A percentile compares a stretch with the other conserved stretches of the same genome.
phyloP scores from a whole-genome alignment of 371 early-diverging fungal species.

The Syncephalastrum racemosum region DNA sequence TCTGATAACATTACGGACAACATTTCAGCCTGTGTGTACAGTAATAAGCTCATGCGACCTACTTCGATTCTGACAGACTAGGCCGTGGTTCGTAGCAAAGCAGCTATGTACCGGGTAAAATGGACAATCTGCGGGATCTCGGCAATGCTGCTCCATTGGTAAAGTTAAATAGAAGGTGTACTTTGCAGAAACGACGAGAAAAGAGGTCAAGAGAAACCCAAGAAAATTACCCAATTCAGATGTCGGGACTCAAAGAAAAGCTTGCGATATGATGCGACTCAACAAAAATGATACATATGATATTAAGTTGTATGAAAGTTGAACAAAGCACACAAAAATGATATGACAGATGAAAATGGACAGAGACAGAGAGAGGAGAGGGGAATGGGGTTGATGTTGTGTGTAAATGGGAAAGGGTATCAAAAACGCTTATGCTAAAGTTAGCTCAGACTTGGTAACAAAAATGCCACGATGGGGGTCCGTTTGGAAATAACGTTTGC shows the following conservation, averaged over 20 bases:
- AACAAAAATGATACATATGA: too few species aligned
- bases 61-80: slow-evolving; percentile 44
- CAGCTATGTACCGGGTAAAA: slow-evolving; percentile 45
- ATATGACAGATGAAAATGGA: too few species aligned
- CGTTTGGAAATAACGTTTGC: slow-evolving; percentile 29
- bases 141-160: slow-evolving; percentile 31
- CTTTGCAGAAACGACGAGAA: not conserved
- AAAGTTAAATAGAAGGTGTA: not conserved
- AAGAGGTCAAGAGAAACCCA: slow-evolving; percentile 1
- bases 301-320: too few species aligned
- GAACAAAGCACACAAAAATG: too few species aligned
- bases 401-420: not conserved
- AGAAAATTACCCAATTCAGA: not conserved
- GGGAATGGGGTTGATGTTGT: too few species aligned
- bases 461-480: slow-evolving; percentile 28
- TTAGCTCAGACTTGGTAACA: slow-evolving; percentile 13
- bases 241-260: too few species aligned
- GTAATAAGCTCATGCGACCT: slow-evolving; percentile 12
- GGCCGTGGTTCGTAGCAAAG: slow-evolving; percentile 40
- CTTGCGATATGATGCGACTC: too few species aligned
- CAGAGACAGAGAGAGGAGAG: too few species aligned
- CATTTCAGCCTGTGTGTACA: too few species aligned
- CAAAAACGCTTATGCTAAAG: slow-evolving; percentile 9
- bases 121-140: slow-evolving; percentile 43
- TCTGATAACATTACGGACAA: slow-evolving; percentile 12